Evolutionary conservation across 176 grass and related monocot genomes (phyloP), one percentile per base, ranked within the genome.

Genomic region (Carex pumila): DNA sequence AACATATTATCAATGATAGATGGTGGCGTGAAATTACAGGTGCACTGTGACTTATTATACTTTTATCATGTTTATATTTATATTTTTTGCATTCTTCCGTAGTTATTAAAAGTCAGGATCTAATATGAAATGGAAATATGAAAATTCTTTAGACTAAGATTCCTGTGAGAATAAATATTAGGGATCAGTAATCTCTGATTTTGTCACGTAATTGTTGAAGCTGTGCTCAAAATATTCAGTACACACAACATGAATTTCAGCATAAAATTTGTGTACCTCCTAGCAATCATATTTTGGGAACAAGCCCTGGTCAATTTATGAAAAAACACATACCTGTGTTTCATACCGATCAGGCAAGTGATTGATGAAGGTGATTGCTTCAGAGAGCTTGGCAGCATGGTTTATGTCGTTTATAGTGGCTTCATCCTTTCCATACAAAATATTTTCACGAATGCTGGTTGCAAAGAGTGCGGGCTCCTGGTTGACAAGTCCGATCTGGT

Each of bases 401-500:
- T 89, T n/a, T 39, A 98, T 86, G 22, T 98, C 95, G 4, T 95
- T 91, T 29, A 78, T 17, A 3, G 88, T 93, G 54, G 95, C 92
- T 59, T 89, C 86, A 5, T 88, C 91, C 77, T 98, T 98, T 29
- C 95, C 95, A 61, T 98, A 95, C 29, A 98, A 90, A 45, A 98
- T 98, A 91, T 98, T 98, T 84, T 98, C 92, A 7, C 91, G 86
- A 82, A 98, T 98, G 87, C 92, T 98, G 2, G 95, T 98, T 39
- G 92, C 95, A 68, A 98, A 98, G n/a, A 98, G 88, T 2, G 91
- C 95, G 14, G 95, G 95, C 75, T 98, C 95, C 89, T 98, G 95
- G 41, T 93, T 98, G 15, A 98, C 95, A 66, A 98, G 84, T 41
- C 95, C 95, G 25, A 98, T 92, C 88, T 95, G 95, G n/a, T 30